Base-by-base conservation (phyloP, 306 rosid genomes). In the Sicyos edulis region DNA sequence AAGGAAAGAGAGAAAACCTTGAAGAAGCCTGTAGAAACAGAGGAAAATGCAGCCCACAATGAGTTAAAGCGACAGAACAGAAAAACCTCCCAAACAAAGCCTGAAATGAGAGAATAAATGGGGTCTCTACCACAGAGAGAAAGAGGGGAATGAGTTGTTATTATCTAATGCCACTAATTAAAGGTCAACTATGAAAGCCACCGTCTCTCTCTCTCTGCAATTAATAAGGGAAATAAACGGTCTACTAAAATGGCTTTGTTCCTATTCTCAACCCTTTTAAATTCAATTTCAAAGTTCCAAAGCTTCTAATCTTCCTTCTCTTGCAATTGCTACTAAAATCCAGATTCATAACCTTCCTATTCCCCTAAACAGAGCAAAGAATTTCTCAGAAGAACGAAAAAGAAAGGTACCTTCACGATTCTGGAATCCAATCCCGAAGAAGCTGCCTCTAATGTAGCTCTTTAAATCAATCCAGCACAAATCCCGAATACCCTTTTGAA, bases 101-200 rank as follows among this genome's bases (percentile, higher is more conserved):
- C 57, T 14, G n/a, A 22, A 66, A 47, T 64, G 54, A 49, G 40
- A 8, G 42, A 68, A 45, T 44, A 67, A 67, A 45, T 47, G 55
- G 55, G 72, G 72, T 42, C 55, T 32, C 29, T 3, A 26, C 69
- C 54, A 76, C 5, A 61, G 19, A 58, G 62, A 26, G 20, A 42
- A 9, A 53, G 50, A 42, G 10, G 15, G 24, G 19, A 70, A 54
- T 47, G 73, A 69, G 73, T 69, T 69, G 59, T 69, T 51, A 69
- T 69, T 69, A 51, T 69, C 73, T 51, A 10, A 24, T 69, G 8
- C 16, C 73, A 49, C 58, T 24, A 50, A 51, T 69, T 69, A 26
- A 51, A 69, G 58, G 73, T 69, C 73, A 69, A 69, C 73, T 51
- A 49, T 69, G 9, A 69, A 67, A 69, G 10, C 44, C 73, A 69